Conservation (phyloP, 2,329 filamentous ascomycete species). For the Celoporthe dispersa region DNA sequence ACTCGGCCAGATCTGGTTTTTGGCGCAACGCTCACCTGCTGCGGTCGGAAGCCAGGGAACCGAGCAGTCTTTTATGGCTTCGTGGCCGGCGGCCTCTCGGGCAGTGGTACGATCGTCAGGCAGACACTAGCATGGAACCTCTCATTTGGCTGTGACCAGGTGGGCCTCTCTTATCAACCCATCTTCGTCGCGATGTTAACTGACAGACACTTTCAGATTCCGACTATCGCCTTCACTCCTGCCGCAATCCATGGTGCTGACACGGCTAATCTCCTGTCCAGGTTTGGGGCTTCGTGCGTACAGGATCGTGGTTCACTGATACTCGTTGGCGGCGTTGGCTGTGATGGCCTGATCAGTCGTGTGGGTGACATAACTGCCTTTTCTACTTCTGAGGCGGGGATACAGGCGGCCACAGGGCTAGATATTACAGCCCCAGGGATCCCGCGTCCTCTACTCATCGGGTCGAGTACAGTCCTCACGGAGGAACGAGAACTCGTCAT, state of each 20-base stretch:
- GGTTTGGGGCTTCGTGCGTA: constrained; percentile 50
- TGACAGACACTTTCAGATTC: constrained; percentile 20
- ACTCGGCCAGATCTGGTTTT: constrained; percentile 46
- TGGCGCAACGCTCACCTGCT: constrained; percentile 46
- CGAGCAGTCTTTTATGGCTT: constrained; percentile 58
- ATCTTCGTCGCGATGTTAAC: neutral
- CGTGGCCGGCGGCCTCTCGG: constrained; percentile 72
- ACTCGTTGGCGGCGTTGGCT: constrained; percentile 50
- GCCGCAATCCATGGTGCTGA: neutral
- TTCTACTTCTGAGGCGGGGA: constrained; percentile 4
- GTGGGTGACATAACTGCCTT: constrained; percentile 55
- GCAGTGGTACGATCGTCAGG: constrained; percentile 64
- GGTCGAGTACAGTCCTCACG: constrained; percentile 60
- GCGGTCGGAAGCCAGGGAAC: constrained; percentile 30
- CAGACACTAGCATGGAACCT: constrained; percentile 70
- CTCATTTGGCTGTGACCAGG: constrained; percentile 43
- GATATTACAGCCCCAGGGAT: neutral
- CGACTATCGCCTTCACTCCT: constrained; percentile 20
- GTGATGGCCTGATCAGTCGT: constrained; percentile 46
- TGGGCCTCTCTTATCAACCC: constrained; percentile 38
- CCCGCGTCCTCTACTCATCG: constrained; percentile 70
- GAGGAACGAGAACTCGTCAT: constrained; percentile 60
- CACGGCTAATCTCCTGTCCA: constrained; percentile 22
- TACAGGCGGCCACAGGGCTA: neutral
- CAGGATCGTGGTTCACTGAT: constrained; percentile 36